Percentiles rank a stretch among this genome's conserved stretches.
Conservation (phyloP, 192 early-diverging fungal species). For the Coemansia sp. region DNA sequence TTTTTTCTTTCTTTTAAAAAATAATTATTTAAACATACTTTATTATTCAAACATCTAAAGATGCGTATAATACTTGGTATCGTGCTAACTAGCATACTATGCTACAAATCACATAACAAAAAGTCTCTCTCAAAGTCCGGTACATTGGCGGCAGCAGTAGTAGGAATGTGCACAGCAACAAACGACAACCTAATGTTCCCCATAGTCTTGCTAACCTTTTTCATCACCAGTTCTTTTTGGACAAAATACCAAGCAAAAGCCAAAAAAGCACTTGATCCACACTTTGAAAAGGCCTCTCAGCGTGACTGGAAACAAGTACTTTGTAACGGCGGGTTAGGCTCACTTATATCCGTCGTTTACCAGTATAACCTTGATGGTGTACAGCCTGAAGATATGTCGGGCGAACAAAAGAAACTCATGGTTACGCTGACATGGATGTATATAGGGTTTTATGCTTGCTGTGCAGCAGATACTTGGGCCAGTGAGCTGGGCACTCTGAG, state of each 20-base stretch:
- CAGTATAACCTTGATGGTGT: slow-evolving; percentile 38
- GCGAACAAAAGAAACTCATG: slow-evolving; percentile 22
- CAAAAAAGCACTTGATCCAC: slow-evolving; percentile 46
- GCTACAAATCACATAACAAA: slow-evolving; percentile 50
- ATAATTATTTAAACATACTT: too few species aligned
- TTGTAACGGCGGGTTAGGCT: slow-evolving; percentile 52
- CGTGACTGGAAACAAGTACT: slow-evolving; percentile 59
- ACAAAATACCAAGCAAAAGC: slow-evolving; percentile 50
- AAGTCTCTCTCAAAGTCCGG: slow-evolving; percentile 70
- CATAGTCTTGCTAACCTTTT: slow-evolving; percentile 69
- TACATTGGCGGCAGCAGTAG: slow-evolving; percentile 63
- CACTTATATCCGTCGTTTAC: slow-evolving; percentile 39
- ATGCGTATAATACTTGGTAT: slow-evolving; percentile 37
- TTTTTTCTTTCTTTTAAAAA: too few species aligned
- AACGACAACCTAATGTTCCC: slow-evolving; percentile 63
- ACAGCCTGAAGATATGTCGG: slow-evolving; percentile 16
- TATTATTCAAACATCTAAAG: too few species aligned
- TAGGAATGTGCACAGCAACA: slow-evolving; percentile 72
- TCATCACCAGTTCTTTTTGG: slow-evolving; percentile 58
- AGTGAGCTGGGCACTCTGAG: slow-evolving; percentile 85
- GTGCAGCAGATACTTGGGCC: slow-evolving; percentile 75
- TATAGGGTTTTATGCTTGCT: slow-evolving; percentile 62
- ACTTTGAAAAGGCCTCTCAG: slow-evolving; percentile 47
- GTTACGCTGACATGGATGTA: slow-evolving; percentile 54
- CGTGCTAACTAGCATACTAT: slow-evolving; percentile 24